phyloP scores from a whole-genome alignment of 306 rosid species.

The Adenanthera pavonina region DNA sequence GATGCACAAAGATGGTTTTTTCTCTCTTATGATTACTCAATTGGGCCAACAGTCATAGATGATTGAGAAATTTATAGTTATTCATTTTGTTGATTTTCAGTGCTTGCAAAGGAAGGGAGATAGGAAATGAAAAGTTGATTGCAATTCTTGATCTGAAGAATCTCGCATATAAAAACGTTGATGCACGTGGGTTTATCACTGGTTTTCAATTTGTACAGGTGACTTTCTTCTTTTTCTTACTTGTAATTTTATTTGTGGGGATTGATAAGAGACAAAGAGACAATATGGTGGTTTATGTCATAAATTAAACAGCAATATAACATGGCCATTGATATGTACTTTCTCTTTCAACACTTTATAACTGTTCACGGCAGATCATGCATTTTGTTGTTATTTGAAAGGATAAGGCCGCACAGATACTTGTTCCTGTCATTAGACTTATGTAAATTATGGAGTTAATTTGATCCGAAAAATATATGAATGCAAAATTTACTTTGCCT shows the following conservation, averaged over 20 bases:
- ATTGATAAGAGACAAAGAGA: neutral
- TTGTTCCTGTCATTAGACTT: no score
- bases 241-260: neutral
- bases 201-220: constrained; percentile 96
- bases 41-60: neutral
- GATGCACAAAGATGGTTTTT: neutral
- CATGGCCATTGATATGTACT: neutral
- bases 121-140: constrained; percentile 83
- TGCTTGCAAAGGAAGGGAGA: constrained; percentile 71
- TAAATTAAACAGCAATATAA: neutral
- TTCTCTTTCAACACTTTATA: no score
- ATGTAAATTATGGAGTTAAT: no score
- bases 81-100: constrained; percentile 47
- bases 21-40: no score
- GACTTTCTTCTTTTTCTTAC: constrained; percentile 20
- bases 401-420: neutral
- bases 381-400: no score
- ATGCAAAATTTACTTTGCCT: neutral
- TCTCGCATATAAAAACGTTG: constrained; percentile 67
- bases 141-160: constrained; percentile 76
- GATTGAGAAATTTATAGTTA: neutral
- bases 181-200: constrained; percentile 79
- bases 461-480: no score
- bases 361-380: no score
- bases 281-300: neutral